Evolutionary conservation across 2,329 filamentous ascomycete genomes (phyloP).

Genomic region (Ophiostoma ips): DNA sequence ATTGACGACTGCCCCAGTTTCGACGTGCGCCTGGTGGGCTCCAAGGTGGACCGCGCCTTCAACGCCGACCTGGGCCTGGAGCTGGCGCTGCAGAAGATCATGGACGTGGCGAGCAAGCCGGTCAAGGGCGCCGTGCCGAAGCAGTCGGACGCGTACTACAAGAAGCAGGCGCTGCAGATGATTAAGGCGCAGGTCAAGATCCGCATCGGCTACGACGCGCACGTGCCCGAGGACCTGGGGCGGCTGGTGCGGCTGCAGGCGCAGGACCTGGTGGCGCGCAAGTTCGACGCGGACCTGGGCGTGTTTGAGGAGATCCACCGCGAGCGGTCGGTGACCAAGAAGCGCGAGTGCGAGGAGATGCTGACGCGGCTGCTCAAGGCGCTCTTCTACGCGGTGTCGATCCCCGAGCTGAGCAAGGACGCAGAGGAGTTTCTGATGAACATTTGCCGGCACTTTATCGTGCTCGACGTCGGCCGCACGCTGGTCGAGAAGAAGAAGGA

Average conservation of each 20-base stretch:
- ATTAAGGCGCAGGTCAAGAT: conserved; percentile 84
- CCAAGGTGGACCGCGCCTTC: conserved; percentile 78
- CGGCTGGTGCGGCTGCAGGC: conserved; percentile 76
- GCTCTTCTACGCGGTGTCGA: conserved; percentile 68
- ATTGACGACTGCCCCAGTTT: conserved; percentile 81
- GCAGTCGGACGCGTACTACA: conserved; percentile 69
- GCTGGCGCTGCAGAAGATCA: conserved; percentile 73
- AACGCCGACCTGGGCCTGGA: conserved; percentile 78
- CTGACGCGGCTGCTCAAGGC: conserved; percentile 83
- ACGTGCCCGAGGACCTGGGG: conserved; percentile 76
- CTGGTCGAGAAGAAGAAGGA: conserved; percentile 68
- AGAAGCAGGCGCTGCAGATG: conserved; percentile 79
- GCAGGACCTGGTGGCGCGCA: conserved; percentile 64
- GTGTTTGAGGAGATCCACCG: conserved; percentile 63
- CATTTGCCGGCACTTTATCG: conserved; percentile 76
- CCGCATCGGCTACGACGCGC: conserved; percentile 66
- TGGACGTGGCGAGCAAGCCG: conserved; percentile 55
- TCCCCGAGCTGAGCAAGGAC: conserved; percentile 66
- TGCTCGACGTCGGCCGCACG: conserved; percentile 80
- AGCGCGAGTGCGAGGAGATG: conserved; percentile 65
- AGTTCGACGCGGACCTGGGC: conserved; percentile 55
- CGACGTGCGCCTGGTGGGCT: conserved; percentile 77
- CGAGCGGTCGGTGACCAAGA: conserved; percentile 74
- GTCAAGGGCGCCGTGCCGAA: conserved; percentile 34
- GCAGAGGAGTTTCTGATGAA: conserved; percentile 64